phyloP scores from a whole-genome alignment of 768 basidiomycete genomes.

The Lentinus tigrinus region DNA sequence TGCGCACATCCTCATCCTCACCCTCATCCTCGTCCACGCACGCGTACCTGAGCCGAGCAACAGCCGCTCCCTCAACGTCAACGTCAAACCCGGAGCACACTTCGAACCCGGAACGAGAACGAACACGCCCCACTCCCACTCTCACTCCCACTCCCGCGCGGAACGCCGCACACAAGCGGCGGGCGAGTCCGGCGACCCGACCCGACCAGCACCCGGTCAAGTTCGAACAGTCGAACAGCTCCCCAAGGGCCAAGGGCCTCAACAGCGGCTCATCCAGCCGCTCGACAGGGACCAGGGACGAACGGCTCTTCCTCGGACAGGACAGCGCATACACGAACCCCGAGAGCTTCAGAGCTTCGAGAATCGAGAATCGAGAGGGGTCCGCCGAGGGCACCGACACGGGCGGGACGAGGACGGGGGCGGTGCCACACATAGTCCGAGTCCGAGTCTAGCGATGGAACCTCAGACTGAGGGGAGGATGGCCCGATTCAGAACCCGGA shows the following conservation, averaged over 20 bases:
- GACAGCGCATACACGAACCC: neutral
- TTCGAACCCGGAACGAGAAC: conserved; percentile 3
- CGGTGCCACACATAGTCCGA: no score
- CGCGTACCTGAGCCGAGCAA: neutral
- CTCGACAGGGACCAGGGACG: neutral
- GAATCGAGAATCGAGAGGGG: no score
- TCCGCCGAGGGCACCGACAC: no score
- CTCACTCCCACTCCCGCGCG: neutral
- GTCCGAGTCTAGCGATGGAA: no score
- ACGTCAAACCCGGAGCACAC: neutral
- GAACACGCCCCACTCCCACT: neutral
- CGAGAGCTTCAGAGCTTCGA: no score
- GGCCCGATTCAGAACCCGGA: conserved; percentile 13
- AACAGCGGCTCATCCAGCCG: neutral
- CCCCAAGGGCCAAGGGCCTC: neutral
- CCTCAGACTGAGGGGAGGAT: neutral
- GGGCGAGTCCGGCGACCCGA: no score
- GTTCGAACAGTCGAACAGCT: neutral
- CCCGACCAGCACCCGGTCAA: conserved; percentile 10
- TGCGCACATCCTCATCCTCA: neutral
- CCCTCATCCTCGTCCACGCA: no score
- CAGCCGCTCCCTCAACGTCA: neutral
- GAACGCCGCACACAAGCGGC: conserved; percentile 10
- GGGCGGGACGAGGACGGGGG: no score
- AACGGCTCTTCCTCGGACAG: neutral